phyloP scores from a whole-genome alignment of 495 filamentous ascomycete species.

The Hyaloscypha hepaticicola region DNA sequence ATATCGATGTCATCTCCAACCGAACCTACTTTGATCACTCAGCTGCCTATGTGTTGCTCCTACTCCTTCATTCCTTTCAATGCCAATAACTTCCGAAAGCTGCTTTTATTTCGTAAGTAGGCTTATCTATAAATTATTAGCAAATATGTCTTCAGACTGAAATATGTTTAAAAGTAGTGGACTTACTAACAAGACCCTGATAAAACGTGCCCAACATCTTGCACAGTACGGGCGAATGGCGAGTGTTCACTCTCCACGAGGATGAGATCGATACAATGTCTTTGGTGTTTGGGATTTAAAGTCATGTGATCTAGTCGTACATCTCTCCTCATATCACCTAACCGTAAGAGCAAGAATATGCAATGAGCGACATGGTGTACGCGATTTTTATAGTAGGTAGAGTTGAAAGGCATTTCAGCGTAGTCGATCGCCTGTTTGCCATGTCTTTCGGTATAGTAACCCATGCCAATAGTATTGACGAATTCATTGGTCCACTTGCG shows the following conservation, averaged over 20 bases:
- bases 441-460: conserved; percentile 8
- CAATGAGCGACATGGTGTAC: conserved; percentile 17
- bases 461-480: conserved; percentile 2
- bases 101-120: not conserved
- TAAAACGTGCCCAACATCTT: conserved; percentile 8
- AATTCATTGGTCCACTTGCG: conserved; percentile 13
- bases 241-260: conserved; percentile 10
- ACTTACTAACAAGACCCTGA: conserved; percentile 13
- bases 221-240: conserved; percentile 3
- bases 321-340: conserved; percentile 7
- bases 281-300: conserved; percentile 8
- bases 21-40: too few species aligned
- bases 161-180: not conserved
- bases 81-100: too few species aligned
- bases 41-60: too few species aligned
- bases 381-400: conserved; percentile 11
- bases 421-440: conserved; percentile 10
- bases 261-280: conserved; percentile 9
- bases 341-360: conserved; percentile 9
- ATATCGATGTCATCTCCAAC: too few species aligned
- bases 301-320: conserved; percentile 7
- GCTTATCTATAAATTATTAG: not conserved
- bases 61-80: too few species aligned
- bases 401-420: conserved; percentile 8
- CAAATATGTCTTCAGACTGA: conserved; percentile 5